These are phyloP conservation scores for Hevea brasiliensis DNA, from an alignment of 345 rosid genomes.

Conservation along the genomic window DNA sequence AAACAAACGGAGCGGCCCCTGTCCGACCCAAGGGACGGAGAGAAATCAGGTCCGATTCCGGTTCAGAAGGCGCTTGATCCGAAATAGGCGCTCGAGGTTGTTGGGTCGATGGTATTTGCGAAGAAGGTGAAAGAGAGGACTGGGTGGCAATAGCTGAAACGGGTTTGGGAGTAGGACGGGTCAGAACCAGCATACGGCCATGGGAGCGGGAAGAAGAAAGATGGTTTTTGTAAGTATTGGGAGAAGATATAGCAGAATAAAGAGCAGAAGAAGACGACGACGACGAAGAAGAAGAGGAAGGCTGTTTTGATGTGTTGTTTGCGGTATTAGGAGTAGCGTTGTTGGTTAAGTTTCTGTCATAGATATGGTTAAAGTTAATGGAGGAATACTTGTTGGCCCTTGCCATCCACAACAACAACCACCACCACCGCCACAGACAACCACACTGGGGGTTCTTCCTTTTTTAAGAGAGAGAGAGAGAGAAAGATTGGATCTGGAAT, in stretches of 20 bases:
- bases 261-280: conserved; percentile 30
- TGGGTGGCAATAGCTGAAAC: conserved; percentile 22
- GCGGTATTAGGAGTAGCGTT: conserved; percentile 20
- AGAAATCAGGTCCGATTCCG: conserved; percentile 17
- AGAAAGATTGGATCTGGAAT: background rate
- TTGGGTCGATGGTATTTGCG: conserved; percentile 10
- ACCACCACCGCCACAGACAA: conserved; percentile 32
- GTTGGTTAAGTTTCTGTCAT: conserved; percentile 45
- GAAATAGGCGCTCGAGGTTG: background rate
- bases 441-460: background rate
- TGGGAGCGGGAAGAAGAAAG: conserved; percentile 38
- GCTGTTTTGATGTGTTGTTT: conserved; percentile 18
- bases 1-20: background rate
- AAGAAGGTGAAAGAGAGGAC: conserved; percentile 26
- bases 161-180: conserved; percentile 64
- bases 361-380: conserved; percentile 71
- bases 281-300: conserved; percentile 40
- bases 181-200: conserved; percentile 91
- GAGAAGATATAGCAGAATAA: conserved; percentile 42
- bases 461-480: background rate
- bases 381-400: conserved; percentile 72
- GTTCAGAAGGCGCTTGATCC: conserved; percentile 5
- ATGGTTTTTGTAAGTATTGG: conserved; percentile 27
- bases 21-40: conserved; percentile 28
- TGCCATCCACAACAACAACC: conserved; percentile 63